phyloP scores from a whole-genome alignment of 768 basidiomycete genomes.

The Suillus luteus region DNA sequence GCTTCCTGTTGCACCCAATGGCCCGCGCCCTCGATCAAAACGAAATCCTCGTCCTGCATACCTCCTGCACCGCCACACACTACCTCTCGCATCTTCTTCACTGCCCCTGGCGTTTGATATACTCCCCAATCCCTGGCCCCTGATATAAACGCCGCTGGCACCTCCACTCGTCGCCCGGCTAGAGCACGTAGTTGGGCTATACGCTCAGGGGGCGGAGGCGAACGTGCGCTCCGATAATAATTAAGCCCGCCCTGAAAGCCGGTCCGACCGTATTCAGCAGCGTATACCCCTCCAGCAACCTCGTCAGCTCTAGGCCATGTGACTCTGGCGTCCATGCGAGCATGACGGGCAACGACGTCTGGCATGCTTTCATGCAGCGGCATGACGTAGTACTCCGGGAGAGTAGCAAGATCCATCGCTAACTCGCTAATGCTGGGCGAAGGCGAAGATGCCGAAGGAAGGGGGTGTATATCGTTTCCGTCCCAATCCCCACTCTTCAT shows the following conservation, averaged over 20 bases:
- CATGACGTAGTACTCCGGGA: conserved; percentile 69
- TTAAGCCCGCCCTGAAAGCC: conserved; percentile 70
- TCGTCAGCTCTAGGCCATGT: conserved; percentile 54
- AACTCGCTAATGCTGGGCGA: conserved; percentile 25
- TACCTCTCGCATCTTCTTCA: conserved; percentile 45
- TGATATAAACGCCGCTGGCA: conserved; percentile 59
- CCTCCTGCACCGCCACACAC: conserved; percentile 22
- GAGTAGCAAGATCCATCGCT: conserved; percentile 36
- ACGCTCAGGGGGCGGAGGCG: conserved; percentile 36
- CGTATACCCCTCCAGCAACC: conserved; percentile 44
- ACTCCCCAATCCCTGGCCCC: conserved; percentile 63
- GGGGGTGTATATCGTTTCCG: conserved; percentile 41
- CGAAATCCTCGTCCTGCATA: conserved; percentile 39
- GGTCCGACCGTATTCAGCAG: conserved; percentile 48
- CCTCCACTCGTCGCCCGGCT: conserved; percentile 44
- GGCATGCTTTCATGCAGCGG: conserved; percentile 55
- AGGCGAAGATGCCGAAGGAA: conserved; percentile 33
- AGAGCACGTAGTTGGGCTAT: conserved; percentile 47
- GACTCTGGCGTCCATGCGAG: conserved; percentile 28
- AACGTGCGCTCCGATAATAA: conserved; percentile 45
- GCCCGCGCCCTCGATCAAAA: conserved; percentile 57
- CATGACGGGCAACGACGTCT: conserved; percentile 40
- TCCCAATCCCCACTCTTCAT: conserved; percentile 60
- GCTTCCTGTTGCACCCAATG: conserved; percentile 68
- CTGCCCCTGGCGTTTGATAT: conserved; percentile 53